Conservation (phyloP, 257 asterid species). For the Parsonsia alboflavescens region DNA sequence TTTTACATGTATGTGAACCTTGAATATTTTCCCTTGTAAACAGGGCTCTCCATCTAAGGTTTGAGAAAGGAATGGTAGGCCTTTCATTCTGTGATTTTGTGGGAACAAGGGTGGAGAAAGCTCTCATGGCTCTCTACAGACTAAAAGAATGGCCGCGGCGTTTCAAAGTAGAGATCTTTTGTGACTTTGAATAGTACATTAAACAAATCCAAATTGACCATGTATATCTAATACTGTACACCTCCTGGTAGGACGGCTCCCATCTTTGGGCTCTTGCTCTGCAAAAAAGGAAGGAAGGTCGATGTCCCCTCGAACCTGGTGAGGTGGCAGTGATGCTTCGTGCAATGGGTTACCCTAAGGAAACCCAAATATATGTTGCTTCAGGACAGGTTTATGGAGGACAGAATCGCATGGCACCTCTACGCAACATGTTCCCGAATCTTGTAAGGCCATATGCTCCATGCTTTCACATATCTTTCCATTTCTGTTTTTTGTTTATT, state of each 20-base stretch:
- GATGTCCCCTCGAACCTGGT: slow-evolving; percentile 98
- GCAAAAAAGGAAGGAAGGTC: slow-evolving; percentile 98
- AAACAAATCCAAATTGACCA: not conserved
- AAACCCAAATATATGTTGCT: slow-evolving; percentile 96
- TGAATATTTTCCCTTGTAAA: slow-evolving; percentile 10
- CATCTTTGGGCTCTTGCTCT: slow-evolving; percentile 97
- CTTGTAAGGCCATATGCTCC: slow-evolving; percentile 45
- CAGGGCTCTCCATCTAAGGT: slow-evolving; percentile 99
- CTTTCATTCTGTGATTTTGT: slow-evolving; percentile 98
- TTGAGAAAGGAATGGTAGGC: slow-evolving; percentile 99
- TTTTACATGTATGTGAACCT: slow-evolving; percentile 10
- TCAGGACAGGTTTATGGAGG: slow-evolving; percentile 99
- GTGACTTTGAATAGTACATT: not conserved
- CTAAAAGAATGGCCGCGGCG: slow-evolving; percentile 99
- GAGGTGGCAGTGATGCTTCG: slow-evolving; percentile 99
- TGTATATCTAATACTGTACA: slow-evolving; percentile 8
- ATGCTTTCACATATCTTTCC: not conserved
- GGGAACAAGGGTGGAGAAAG: slow-evolving; percentile 88
- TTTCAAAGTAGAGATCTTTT: slow-evolving; percentile 55
- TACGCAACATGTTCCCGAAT: slow-evolving; percentile 97
- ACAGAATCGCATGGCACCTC: slow-evolving; percentile 98
- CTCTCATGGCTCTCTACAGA: slow-evolving; percentile 85
- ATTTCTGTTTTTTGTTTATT: not conserved
- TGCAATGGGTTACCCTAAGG: slow-evolving; percentile 98
- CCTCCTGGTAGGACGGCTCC: slow-evolving; percentile 77